Evolutionary conservation across 441 rosid species (phyloP), one percentile per base, ranked within the genome.

Genomic region (Adansonia rubrostipa): DNA sequence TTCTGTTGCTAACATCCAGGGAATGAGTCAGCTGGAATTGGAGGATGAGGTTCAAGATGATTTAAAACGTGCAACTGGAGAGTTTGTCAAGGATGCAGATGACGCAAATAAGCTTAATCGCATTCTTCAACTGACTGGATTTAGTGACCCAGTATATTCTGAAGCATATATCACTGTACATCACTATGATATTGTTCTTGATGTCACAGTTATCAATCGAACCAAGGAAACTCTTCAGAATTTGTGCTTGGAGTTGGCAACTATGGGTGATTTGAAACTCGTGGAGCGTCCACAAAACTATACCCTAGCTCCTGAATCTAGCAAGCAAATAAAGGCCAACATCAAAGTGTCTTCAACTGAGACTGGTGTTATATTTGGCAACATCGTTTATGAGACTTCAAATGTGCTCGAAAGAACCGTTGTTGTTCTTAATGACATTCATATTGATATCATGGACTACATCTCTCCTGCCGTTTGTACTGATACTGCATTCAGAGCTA

Each of bases 21-120:
- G 98, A 48, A 93, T 93, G 97, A 94, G 98, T 83, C 93, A 88
- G 89, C 92, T 94, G 74, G 98, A 94, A 86, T 85, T 92, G 89
- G 98, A 94, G 87, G 98, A 94, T 81, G 94, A 93, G 81, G 95
- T 95, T 78, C 97, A 95, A 84, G 98, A 93, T 78, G 97, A 95
- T 88, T 80, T 95, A 69, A 95, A 95, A 79, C 97, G 98, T 57
- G 98, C 98, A 48, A 95, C 98, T 19, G 97, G 98, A 71, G 98
- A 93, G 86, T 95, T 95, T 81, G 85, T 88, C 77, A 91, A 91
- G 75, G 97, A 93, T 80, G 97, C 87, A 20, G 92, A 94, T 77
- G 97, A 93, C 84, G 95, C 97, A 76, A 93, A 94, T 82, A 93
- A 91, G 82, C 97, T 94, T 54, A 94, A 92, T 80, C 96, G 96